These are phyloP conservation scores for Pythium brassicae DNA, from an alignment of 352 stramenopile genomes.

Conservation along the genomic window DNA sequence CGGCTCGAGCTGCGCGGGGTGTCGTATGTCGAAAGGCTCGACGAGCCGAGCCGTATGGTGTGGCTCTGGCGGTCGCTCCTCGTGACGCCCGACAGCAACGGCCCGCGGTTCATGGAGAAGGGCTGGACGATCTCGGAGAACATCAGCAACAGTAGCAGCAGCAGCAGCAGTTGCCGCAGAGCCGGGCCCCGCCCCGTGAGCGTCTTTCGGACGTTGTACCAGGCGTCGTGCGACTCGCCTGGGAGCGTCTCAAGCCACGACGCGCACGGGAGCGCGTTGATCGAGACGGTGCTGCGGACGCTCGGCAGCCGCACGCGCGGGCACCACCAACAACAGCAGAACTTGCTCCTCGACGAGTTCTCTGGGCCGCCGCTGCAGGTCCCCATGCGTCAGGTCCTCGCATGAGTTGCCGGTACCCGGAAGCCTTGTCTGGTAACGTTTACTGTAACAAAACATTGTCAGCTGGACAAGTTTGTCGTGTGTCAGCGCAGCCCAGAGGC, in stretches of 20 bases:
- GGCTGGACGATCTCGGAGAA: constrained; percentile 11
- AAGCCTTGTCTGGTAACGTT: too few species aligned
- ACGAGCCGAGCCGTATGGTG: constrained; percentile 6
- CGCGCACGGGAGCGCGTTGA: constrained; percentile 1
- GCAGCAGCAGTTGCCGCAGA: background rate
- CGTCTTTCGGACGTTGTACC: constrained; percentile 10
- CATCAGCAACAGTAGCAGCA: background rate
- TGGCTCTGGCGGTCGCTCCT: constrained; percentile 5
- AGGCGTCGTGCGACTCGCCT: constrained; percentile 9
- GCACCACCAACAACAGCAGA: constrained; percentile 6
- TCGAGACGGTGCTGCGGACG: constrained; percentile 4
- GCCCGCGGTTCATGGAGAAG: constrained; percentile 9
- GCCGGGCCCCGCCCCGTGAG: background rate
- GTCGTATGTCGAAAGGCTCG: constrained; percentile 5
- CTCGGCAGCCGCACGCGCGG: constrained; percentile 1
- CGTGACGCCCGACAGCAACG: background rate
- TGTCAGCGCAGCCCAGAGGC: too few species aligned
- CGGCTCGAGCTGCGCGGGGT: constrained; percentile 7
- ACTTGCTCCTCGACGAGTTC: constrained; percentile 2
- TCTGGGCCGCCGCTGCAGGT: too few species aligned
- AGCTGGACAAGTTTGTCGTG: too few species aligned
- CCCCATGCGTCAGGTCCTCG: too few species aligned
- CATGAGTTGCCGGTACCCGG: too few species aligned
- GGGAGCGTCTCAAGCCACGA: background rate
- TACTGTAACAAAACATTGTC: too few species aligned